Base-by-base conservation (phyloP, 495 filamentous ascomycete species). In the Xanthoparmelia taractica region DNA sequence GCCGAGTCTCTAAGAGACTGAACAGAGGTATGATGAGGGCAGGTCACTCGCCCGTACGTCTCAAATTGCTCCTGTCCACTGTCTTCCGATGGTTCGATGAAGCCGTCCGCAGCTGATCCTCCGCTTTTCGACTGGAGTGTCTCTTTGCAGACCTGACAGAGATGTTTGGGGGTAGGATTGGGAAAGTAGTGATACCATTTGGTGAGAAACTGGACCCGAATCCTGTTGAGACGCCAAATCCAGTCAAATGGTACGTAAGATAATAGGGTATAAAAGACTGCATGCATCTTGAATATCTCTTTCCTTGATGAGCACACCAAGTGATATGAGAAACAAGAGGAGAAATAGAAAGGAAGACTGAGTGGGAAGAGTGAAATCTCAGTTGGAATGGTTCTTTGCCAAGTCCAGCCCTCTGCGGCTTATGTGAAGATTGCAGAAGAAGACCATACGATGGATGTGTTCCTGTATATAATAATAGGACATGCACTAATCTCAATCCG, bases 1-100 rank as follows among this genome's bases (percentile, higher is more conserved):
- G 48, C 48, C 48, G 48, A 54, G 20, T 17, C 12, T 54, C 48
- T 54, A 23, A 54, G 48, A 54, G 48, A 20, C 20, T 17, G 13
- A 31, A 54, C 48, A 54, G 48, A 54, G 1, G 48, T 54, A 31
- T 54, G 48, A 54, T 54, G 48, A 54, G 48, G 48, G 48, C 48
- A 54, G 20, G 48, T 54, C 23, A 54, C 20, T 54, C 23, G 48
- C 48, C 48, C 48, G 48, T 54, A 54, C 23, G 48, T 54, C 29
- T 54, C 48, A 8, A 54, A 54, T 23, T 54, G 48, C 48, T 25
- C 2, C 23, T 54, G 48, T 54, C 48, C 48, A 20, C 48, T 54
- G 48, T 54, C 48, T 54, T 54, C 48, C 8, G 12, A 17, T 18
- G 23, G 48, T 3, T 2, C 12, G 20, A 54, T 23, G 48, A 54